phyloP scores from a whole-genome alignment of 306 rosid species.

The Potentilla sterilis region DNA sequence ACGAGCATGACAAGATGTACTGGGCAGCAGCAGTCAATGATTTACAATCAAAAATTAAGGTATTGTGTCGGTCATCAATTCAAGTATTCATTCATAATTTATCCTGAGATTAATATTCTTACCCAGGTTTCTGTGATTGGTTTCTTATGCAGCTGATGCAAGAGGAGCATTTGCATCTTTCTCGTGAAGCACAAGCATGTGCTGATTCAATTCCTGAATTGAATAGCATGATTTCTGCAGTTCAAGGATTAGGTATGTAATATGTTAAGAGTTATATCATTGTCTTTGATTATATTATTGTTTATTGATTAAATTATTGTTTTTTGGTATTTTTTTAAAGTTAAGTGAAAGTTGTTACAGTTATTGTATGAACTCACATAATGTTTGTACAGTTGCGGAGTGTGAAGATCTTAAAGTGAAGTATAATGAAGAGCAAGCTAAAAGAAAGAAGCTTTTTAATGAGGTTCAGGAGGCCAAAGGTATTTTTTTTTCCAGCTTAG shows the following conservation, averaged over 20 bases:
- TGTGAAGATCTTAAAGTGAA: conserved; percentile 85
- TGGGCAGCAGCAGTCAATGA: conserved; percentile 56
- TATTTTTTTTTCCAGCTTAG: conserved; percentile 17
- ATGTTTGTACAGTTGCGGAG: conserved; percentile 60
- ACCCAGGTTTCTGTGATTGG: conserved; percentile 3
- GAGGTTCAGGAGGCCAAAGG: conserved; percentile 96
- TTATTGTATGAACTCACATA: conserved; percentile 24
- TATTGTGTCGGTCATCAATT: conserved; percentile 24
- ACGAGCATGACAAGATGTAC: conserved; percentile 60
- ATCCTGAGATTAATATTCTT: conserved; percentile 1
- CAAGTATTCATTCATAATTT: conserved; percentile 1
- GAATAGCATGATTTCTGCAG: conserved; percentile 80
- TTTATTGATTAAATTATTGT: too few relatives aligned
- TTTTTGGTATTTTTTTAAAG: not conserved
- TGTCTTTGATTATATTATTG: not conserved
- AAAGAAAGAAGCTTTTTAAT: conserved; percentile 76
- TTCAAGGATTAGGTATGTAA: conserved; percentile 67
- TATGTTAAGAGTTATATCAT: conserved; percentile 10
- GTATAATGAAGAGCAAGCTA: conserved; percentile 71
- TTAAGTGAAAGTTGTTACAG: conserved; percentile 2
- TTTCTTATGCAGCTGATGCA: conserved; percentile 67
- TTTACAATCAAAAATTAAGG: conserved; percentile 66
- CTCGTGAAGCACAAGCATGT: conserved; percentile 73
- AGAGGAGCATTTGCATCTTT: conserved; percentile 58
- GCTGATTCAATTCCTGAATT: conserved; percentile 79